These are phyloP conservation scores for Talaromyces ruber DNA, from an alignment of 495 filamentous ascomycete genomes.

Conservation along the genomic window DNA sequence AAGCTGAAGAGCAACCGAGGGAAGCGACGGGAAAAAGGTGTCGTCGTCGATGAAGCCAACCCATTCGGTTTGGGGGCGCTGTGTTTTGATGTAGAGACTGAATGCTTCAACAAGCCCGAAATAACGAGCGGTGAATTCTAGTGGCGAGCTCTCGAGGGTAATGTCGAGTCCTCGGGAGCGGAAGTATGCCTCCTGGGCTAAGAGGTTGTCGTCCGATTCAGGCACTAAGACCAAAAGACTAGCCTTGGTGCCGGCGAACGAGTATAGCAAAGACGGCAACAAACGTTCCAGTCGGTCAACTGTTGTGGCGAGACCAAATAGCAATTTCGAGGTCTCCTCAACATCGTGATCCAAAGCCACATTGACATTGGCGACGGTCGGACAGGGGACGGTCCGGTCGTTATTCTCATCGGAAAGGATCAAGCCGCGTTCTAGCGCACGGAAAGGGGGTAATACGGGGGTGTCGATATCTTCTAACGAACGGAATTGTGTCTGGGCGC, in stretches of 20 bases:
- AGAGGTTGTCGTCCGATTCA: slow-evolving; percentile 34
- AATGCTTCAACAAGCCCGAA: slow-evolving; percentile 54
- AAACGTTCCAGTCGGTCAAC: slow-evolving; percentile 40
- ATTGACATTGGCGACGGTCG: slow-evolving; percentile 36
- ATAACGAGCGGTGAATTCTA: slow-evolving; percentile 54
- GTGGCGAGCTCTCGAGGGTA: slow-evolving; percentile 43
- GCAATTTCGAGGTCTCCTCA: slow-evolving; percentile 41
- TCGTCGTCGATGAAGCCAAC: slow-evolving; percentile 63
- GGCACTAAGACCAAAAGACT: slow-evolving; percentile 40
- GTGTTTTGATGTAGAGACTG: slow-evolving; percentile 36
- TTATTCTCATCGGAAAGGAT: slow-evolving; percentile 31
- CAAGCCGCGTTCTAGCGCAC: slow-evolving; percentile 39
- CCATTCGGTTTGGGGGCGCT: slow-evolving; percentile 50
- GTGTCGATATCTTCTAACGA: slow-evolving; percentile 32
- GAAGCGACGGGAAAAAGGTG: slow-evolving; percentile 61
- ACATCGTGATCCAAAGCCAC: slow-evolving; percentile 32
- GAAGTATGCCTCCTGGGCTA: slow-evolving; percentile 39
- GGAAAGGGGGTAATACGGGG: slow-evolving; percentile 36
- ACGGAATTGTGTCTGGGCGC: slow-evolving; percentile 30
- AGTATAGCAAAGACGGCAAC: slow-evolving; percentile 39
- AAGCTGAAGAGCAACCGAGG: slow-evolving; percentile 42
- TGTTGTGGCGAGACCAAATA: slow-evolving; percentile 45
- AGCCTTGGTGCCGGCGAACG: slow-evolving; percentile 41
- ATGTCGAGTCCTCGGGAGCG: slow-evolving; percentile 43
- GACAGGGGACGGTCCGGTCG: slow-evolving; percentile 31